A percentile compares a stretch with the other conserved stretches of the same genome.
phyloP scores from a whole-genome alignment of 2,329 filamentous ascomycete genomes.

The Periconia sp. region DNA sequence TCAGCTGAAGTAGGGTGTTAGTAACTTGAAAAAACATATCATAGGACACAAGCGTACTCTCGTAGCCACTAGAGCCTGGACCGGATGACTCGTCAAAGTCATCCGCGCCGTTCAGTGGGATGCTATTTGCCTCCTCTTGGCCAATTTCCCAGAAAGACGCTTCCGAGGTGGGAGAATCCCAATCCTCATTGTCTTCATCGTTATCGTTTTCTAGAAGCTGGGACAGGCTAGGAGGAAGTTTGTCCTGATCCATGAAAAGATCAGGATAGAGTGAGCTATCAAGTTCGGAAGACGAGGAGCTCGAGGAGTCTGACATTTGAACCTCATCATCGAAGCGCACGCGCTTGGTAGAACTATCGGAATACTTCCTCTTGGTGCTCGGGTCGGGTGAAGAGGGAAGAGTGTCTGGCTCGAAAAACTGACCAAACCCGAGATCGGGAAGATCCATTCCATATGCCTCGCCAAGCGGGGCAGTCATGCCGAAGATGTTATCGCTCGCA shows the following conservation, averaged over 20 bases:
- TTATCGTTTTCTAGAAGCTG: slow-evolving; percentile 70
- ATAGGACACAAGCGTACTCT: slow-evolving; percentile 56
- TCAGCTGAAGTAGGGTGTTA: slow-evolving; percentile 59
- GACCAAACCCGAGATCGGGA: slow-evolving; percentile 40
- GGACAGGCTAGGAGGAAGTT: slow-evolving; percentile 74
- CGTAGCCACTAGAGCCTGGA: slow-evolving; percentile 60
- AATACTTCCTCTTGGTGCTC: slow-evolving; percentile 41
- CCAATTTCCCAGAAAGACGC: slow-evolving; percentile 69
- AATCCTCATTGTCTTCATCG: slow-evolving; percentile 54
- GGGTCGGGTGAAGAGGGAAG: slow-evolving; percentile 48
- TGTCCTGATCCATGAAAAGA: slow-evolving; percentile 77
- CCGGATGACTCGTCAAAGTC: slow-evolving; percentile 52
- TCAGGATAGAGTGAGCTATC: slow-evolving; percentile 75
- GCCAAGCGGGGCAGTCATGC: slow-evolving; percentile 33
- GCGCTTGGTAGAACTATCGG: slow-evolving; percentile 59
- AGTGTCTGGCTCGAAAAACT: slow-evolving; percentile 49
- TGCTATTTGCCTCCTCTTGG: slow-evolving; percentile 52
- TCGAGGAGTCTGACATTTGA: slow-evolving; percentile 66
- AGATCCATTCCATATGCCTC: slow-evolving; percentile 27
- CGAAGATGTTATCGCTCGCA: slow-evolving; percentile 42
- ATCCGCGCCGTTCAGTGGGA: slow-evolving; percentile 35
- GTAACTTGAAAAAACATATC: slow-evolving; percentile 39
- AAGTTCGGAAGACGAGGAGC: slow-evolving; percentile 57
- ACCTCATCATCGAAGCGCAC: slow-evolving; percentile 75
- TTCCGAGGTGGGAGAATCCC: slow-evolving; percentile 47